Evolutionary conservation across 805 yeast species (phyloP).

Genomic region (Candida dajiaensis): DNA sequence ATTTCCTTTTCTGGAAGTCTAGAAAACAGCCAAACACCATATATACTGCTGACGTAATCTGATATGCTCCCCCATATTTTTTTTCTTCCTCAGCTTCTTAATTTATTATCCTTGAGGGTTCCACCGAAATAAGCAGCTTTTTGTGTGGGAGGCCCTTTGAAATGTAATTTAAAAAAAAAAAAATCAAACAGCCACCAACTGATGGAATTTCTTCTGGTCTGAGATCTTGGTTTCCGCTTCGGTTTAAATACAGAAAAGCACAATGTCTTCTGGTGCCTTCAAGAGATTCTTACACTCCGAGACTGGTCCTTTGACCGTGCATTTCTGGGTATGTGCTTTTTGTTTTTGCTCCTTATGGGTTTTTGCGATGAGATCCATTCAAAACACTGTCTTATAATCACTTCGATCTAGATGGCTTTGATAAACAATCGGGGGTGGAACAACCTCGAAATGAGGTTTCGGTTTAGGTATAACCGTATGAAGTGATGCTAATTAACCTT

Average conservation of each 20-base stretch:
- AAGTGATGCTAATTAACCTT: no score
- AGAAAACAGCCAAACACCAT: background rate
- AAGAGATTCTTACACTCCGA: conserved; percentile 71
- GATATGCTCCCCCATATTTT: background rate
- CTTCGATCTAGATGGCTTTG: no score
- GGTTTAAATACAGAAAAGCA: background rate
- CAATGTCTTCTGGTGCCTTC: conserved; percentile 44
- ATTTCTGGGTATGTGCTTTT: conserved; percentile 72
- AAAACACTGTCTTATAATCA: no score
- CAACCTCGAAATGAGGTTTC: no score
- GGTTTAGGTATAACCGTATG: no score
- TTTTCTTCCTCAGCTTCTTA: background rate
- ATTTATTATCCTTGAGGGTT: no score
- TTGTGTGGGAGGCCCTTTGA: background rate
- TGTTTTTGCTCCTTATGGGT: no score
- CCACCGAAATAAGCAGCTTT: no score
- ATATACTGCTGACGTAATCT: background rate
- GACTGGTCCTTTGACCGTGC: conserved; percentile 96
- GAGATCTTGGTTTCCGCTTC: background rate
- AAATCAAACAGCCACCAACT: background rate
- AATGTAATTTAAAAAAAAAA: background rate
- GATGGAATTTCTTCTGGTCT: background rate
- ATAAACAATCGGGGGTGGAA: no score
- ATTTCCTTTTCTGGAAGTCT: background rate
- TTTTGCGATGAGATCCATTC: no score